Evolutionary conservation across 345 rosid genomes (phyloP), one percentile per base, ranked within the genome.

Genomic region (Litchi chinensis): DNA sequence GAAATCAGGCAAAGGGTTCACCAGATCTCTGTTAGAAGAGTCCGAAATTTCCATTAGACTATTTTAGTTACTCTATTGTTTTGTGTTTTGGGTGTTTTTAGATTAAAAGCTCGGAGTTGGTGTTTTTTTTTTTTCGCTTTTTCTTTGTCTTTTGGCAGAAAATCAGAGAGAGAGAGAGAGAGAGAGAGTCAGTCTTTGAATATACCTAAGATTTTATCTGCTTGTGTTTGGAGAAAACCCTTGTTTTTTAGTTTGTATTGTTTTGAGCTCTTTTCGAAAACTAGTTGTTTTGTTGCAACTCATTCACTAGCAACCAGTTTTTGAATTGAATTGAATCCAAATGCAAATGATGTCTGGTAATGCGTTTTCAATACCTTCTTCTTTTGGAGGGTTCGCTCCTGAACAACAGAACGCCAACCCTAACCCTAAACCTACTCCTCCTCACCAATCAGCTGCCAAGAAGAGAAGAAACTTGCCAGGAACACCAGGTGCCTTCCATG

Each of bases 381-480:
- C 91, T 40, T 28, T 83, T 65, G 86, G 88, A 39, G 89, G 85
- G 52, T 88, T 86, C 86, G 85, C 81, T 73, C 75, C 43, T 28
- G 90, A 79, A 71, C 89, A 90, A 76, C 94, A 90, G 73, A 83
- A 74, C 67, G n/a, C 85, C 66, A 91, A 87, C 90, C 90, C 95
- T 84, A 90, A 84, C 81, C 94, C 97, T 86, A 88, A 83, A 77
- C 83, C 86, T 71, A 81, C 78, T 77, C 84, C 91, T 60, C 62
- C 59, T 21, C 57, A n/a, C 73, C 12, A 70, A 4, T 73, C 88
- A 3, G 82, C 82, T 32, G 70, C 89, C 79, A 92, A 91, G 81
- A 95, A 89, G 93, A 92, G 90, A 82, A 88, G 99, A 88, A 95
- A 90, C 74, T 88, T 91, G 50, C 99, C 99, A n/a, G 98, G 99